Evolutionary conservation across 495 filamentous ascomycete species (phyloP).

Genomic region (Aspergillus sclerotioniger): DNA sequence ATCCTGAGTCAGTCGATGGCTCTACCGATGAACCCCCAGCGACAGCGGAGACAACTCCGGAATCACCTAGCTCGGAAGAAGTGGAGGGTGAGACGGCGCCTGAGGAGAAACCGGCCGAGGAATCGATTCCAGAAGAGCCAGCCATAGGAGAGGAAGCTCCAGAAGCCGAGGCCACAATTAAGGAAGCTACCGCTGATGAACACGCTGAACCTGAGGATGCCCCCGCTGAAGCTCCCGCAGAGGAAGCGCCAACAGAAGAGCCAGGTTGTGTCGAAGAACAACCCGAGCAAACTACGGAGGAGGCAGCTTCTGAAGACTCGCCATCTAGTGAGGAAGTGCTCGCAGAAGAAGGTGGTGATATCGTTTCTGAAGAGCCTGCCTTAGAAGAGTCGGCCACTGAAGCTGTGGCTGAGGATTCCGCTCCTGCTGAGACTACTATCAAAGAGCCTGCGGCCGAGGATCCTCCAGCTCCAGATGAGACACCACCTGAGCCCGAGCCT

Average conservation of each 20-base stretch:
- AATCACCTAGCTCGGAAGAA: not conserved
- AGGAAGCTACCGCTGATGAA: conserved; percentile 2
- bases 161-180: conserved; percentile 6
- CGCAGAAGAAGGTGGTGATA: not conserved
- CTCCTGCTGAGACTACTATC: not conserved
- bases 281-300: not conserved
- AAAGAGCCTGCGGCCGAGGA: not conserved
- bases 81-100: not conserved
- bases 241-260: conserved; percentile 7
- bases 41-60: not conserved
- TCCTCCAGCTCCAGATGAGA: not conserved
- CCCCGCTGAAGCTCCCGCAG: conserved; percentile 1
- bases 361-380: conserved; percentile 1
- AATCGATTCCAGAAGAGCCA: conserved; percentile 23
- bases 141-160: conserved; percentile 17
- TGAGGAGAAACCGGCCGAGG: conserved; percentile 13
- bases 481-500: not conserved
- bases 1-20: not conserved
- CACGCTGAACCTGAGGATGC: conserved; percentile 9
- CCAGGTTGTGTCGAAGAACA: not conserved
- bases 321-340: not conserved
- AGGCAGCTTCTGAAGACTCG: conserved; percentile 3
- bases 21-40: not conserved
- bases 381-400: not conserved
- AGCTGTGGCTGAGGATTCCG: not conserved